Evolutionary conservation across 495 filamentous ascomycete species (phyloP).

Genomic region (Penicillium lividum): DNA sequence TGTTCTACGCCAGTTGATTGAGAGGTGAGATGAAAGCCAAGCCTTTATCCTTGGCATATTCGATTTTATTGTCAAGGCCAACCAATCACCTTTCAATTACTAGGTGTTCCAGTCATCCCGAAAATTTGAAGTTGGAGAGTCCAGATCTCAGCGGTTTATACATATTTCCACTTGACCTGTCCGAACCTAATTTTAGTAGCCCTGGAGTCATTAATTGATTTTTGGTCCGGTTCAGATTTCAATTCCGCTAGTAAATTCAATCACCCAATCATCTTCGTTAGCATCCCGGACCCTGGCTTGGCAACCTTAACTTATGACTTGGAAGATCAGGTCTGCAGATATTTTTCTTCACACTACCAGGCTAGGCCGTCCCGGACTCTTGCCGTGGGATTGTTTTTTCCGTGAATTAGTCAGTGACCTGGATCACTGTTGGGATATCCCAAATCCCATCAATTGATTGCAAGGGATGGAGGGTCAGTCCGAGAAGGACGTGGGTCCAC

Average conservation of each 20-base stretch:
- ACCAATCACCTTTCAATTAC: too few species aligned
- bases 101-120: too few species aligned
- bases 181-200: too few species aligned
- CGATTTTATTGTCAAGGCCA: too few species aligned
- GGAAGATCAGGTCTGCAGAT: not conserved
- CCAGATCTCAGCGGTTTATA: too few species aligned
- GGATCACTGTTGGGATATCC: not conserved
- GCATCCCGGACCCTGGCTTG: slow-evolving; percentile 1
- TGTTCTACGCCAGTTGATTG: too few species aligned
- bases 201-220: not conserved
- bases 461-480: slow-evolving; percentile 1
- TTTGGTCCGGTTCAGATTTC: not conserved
- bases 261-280: not conserved
- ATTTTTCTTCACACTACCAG: slow-evolving; percentile 2
- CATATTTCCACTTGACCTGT: too few species aligned
- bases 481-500: slow-evolving; percentile 3
- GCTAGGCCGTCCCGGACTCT: too few species aligned
- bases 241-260: not conserved
- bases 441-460: not conserved
- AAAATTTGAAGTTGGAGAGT: too few species aligned
- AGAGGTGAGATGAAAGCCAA: too few species aligned
- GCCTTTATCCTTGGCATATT: too few species aligned
- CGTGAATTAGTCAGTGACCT: not conserved
- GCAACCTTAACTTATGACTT: slow-evolving; percentile 1
- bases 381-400: not conserved